These are phyloP conservation scores for Jacaranda mimosifolia DNA, from an alignment of 257 asterid species.

Conservation along the genomic window DNA sequence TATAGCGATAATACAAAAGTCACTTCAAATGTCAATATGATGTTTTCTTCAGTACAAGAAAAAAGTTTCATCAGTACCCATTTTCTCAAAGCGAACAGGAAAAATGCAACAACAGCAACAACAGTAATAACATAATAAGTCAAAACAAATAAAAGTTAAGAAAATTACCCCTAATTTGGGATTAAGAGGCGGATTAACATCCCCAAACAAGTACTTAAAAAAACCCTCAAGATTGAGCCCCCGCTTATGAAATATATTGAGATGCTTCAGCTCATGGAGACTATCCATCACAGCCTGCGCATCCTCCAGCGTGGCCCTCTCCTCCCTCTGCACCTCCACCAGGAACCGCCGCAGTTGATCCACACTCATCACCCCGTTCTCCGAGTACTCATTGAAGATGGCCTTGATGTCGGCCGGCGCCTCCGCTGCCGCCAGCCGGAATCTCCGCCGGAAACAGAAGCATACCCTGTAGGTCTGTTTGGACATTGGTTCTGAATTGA, in stretches of 20 bases:
- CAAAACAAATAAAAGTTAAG: not conserved
- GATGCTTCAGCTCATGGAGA: constrained; percentile 34
- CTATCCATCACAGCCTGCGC: constrained; percentile 55
- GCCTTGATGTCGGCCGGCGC: constrained; percentile 58
- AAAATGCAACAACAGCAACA: too few species aligned
- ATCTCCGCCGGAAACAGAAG: constrained; percentile 69
- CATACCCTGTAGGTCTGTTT: constrained; percentile 63
- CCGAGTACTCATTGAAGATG: constrained; percentile 50
- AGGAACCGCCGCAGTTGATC: constrained; percentile 54
- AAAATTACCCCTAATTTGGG: constrained; percentile 51
- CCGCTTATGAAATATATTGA: constrained; percentile 48
- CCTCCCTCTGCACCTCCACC: constrained; percentile 62
- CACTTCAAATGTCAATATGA: too few species aligned
- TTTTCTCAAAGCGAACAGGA: too few species aligned
- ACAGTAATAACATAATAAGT: too few species aligned
- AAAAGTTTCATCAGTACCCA: too few species aligned
- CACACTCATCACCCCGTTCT: constrained; percentile 52
- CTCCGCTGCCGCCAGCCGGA: constrained; percentile 52
- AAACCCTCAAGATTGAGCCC: constrained; percentile 50
- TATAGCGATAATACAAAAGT: too few species aligned
- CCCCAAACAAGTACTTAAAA: constrained; percentile 58
- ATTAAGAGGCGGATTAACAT: constrained; percentile 56
- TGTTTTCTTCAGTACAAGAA: too few species aligned
- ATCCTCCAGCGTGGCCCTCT: constrained; percentile 51
- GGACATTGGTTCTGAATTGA: constrained; percentile 22